Evolutionary conservation across 1,139 yeast species (phyloP), one percentile per base, ranked within the genome.

Genomic region (Suhomyces yuchorum): DNA sequence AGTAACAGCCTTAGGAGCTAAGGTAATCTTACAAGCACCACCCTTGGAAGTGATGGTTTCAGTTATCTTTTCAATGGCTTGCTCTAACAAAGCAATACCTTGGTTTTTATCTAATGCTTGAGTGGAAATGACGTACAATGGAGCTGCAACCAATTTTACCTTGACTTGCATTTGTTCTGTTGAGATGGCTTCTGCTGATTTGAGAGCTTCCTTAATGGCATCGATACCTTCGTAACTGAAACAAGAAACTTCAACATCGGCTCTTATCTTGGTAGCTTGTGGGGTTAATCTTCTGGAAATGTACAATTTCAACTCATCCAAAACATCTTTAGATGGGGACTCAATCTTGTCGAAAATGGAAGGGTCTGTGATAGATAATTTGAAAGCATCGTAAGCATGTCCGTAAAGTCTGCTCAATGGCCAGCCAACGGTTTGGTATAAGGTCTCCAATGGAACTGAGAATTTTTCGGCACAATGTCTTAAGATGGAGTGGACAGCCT

Each of bases 1-100:
- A 52, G 97, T 90, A 57, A 93, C 98, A 42, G 98, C 97, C 82
- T 92, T 92, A 64, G 99, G 98, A 60, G 96, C 93, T 97, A 93
- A 92, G 54, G 96, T 91, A 56, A 93, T 87, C 59, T 88, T 90
- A 68, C 96, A 86, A 51, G 83, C 81, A 64, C 99, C 99, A 50
- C 91, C 96, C 47, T 82, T 80, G 28, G 78, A 73, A 55, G 80
- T 81, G 62, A 95, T 91, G 46, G 84, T 77, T 58, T 80, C 80
- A 55, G 81, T 78, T 56, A 93, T 87, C 59, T 79, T 82, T 57
- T 81, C 87, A 58, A 93, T 90, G 43, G 98, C 96, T 56, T 80
- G 71, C 60, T 84, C 85, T 62, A 95, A 79, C 47, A 83, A 73
- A 52, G 85, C 87, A 58, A 93, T 79, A 65, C 99, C 99, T 63